A percentile compares a stretch with the other conserved stretches of the same genome.
Evolutionary conservation across 2,329 filamentous ascomycete genomes (phyloP).

Genomic region (Fusarium guadeloupense): DNA sequence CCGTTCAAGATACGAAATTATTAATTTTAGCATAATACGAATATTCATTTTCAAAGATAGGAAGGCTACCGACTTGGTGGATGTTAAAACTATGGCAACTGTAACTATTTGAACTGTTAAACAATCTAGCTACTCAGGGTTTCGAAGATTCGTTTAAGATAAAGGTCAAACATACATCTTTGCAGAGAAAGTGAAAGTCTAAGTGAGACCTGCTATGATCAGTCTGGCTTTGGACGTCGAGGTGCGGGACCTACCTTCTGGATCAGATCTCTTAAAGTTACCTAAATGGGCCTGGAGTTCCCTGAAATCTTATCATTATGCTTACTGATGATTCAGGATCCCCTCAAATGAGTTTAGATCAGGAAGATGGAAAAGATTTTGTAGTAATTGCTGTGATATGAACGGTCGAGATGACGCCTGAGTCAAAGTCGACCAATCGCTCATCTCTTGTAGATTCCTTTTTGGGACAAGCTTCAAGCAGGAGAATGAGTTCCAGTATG

Average conservation of each 20-base stretch:
- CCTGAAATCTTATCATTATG: no score
- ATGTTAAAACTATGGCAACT: no score
- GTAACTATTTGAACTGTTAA: no score
- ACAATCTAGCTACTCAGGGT: no score
- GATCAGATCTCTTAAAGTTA: not conserved
- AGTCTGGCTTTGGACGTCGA: no score
- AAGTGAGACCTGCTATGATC: no score
- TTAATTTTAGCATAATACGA: not conserved
- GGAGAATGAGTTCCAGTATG: no score
- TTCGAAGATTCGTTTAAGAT: no score
- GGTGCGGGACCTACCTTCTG: no score
- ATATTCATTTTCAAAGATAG: not conserved
- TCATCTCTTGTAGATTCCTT: slow-evolving; percentile 33
- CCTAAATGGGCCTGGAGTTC: not conserved
- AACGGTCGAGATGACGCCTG: not conserved
- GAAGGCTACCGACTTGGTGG: no score
- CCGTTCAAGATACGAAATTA: not conserved
- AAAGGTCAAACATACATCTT: no score
- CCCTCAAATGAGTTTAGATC: not conserved
- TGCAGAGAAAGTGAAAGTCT: no score
- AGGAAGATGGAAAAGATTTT: not conserved
- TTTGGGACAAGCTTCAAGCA: not conserved
- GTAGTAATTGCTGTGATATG: not conserved
- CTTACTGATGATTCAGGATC: not conserved
- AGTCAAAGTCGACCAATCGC: not conserved